Percentiles rank a stretch among this genome's conserved stretches.
phyloP scores from a whole-genome alignment of 371 early-diverging fungal genomes.

The Apophysomyces elegans region DNA sequence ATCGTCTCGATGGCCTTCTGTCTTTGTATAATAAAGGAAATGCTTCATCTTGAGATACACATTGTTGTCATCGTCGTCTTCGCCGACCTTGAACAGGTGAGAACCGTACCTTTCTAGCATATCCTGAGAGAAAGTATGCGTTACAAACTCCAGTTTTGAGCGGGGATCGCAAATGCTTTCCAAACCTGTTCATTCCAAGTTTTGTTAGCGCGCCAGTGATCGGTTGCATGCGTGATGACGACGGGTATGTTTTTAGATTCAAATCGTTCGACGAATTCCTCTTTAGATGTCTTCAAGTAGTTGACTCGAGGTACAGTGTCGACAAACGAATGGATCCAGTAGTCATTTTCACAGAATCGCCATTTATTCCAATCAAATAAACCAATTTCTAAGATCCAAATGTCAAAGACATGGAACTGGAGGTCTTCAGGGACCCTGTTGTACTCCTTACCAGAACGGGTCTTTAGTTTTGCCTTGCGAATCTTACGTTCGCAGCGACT shows the following conservation, averaged over 20 bases:
- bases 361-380: slow-evolving; percentile 62
- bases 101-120: slow-evolving; percentile 57
- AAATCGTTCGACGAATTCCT: slow-evolving; percentile 63
- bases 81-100: slow-evolving; percentile 80
- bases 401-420: not conserved
- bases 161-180: not conserved
- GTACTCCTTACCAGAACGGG: slow-evolving; percentile 48
- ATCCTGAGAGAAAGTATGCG: slow-evolving; percentile 29
- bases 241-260: slow-evolving; percentile 66
- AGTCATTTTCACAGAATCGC: slow-evolving; percentile 53
- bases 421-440: not conserved
- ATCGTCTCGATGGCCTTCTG: slow-evolving; percentile 69
- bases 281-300: slow-evolving; percentile 47
- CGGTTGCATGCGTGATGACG: slow-evolving; percentile 64
- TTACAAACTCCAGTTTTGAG: too few species aligned
- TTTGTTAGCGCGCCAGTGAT: slow-evolving; percentile 63
- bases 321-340: slow-evolving; percentile 49
- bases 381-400: slow-evolving; percentile 46
- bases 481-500: slow-evolving; percentile 46
- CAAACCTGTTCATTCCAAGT: slow-evolving; percentile 68
- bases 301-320: slow-evolving; percentile 57
- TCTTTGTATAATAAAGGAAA: slow-evolving; percentile 62
- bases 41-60: slow-evolving; percentile 79
- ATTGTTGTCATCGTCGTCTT: slow-evolving; percentile 77
- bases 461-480: slow-evolving; percentile 49